Conservation (phyloP, 148 eudicot species). For the Pharnaceum exiguum region DNA sequence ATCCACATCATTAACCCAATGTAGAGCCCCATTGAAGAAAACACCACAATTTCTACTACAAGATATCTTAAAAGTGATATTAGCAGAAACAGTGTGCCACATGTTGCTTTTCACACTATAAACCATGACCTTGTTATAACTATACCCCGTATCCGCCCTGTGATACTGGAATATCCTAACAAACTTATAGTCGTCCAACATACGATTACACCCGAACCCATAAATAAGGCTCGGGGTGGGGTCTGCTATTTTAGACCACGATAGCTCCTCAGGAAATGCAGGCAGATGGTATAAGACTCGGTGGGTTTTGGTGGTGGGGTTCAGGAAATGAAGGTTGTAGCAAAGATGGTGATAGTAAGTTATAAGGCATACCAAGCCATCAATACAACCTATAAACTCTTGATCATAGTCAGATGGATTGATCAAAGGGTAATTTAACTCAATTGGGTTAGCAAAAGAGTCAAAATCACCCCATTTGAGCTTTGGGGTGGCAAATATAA, state of each 20-base stretch:
- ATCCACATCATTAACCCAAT: constrained; percentile 6
- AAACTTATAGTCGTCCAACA: constrained; percentile 13
- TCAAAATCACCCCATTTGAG: constrained; percentile 19
- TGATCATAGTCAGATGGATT: background rate
- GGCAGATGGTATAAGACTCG: constrained; percentile 2
- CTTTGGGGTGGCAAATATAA: background rate
- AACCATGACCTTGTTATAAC: constrained; percentile 7
- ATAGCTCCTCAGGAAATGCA: too few relatives aligned
- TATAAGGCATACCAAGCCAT: constrained; percentile 16
- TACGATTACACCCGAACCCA: constrained; percentile 16
- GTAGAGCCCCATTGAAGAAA: constrained; percentile 4
- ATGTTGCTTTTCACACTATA: constrained; percentile 12
- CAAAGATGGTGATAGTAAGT: background rate
- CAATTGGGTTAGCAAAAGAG: constrained; percentile 9
- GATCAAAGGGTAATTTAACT: constrained; percentile 22
- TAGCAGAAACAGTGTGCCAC: constrained; percentile 7
- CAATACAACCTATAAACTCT: constrained; percentile 9
- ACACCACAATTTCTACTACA: background rate
- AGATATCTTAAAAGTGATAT: background rate
- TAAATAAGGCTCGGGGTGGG: background rate
- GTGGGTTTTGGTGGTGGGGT: constrained; percentile 19
- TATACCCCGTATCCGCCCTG: background rate
- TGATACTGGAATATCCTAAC: constrained; percentile 10
- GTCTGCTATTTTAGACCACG: background rate
- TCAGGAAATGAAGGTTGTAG: background rate